Evolutionary conservation across 139 green algal genomes (phyloP), one percentile per base, ranked within the genome.

Genomic region (Ettlia oleoabundans): DNA sequence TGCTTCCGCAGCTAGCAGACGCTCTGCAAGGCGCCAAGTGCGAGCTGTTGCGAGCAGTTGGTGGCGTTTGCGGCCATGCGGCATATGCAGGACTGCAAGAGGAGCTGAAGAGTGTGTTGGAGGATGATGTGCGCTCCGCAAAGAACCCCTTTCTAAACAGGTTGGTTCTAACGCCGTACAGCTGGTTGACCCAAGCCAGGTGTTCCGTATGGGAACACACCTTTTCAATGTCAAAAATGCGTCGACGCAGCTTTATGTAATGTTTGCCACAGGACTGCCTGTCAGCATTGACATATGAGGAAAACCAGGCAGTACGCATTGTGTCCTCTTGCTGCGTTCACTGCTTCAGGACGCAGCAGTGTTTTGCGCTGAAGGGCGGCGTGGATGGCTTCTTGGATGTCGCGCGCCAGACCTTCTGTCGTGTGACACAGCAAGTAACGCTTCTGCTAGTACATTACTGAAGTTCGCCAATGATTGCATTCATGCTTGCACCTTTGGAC

Each of bases 381-480:
- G 76, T 92, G 13, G 93, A 96, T 78, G 85, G 85, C 26, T 87
- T 98, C 53, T 83, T 98, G 75, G 94, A 97, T 58, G 63, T 98
- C n/a, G 91, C 93, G 0, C 87, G 95, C 28, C 53, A 67, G 32
- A 89, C 77, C 62, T 98, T 98, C 80, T 95, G 88, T 63, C 87
- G 91, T 13, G 85, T 92, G n/a, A 97, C 93, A 1, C 92, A 97
- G 75, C 72, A 83, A 53, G 73, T 35, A 38, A n/a, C n/a, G n/a
- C n/a, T n/a, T n/a, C n/a, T n/a, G n/a, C n/a, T n/a, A n/a, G n/a
- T n/a, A n/a, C n/a, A n/a, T n/a, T n/a, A n/a, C n/a, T n/a, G n/a
- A n/a, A n/a, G n/a, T n/a, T n/a, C n/a, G n/a, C n/a, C n/a, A n/a
- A n/a, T n/a, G n/a, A n/a, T n/a, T n/a, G n/a, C n/a, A n/a, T n/a